Base-by-base conservation (phyloP, 2,329 filamentous ascomycete species). In the Beauveria sp. region DNA sequence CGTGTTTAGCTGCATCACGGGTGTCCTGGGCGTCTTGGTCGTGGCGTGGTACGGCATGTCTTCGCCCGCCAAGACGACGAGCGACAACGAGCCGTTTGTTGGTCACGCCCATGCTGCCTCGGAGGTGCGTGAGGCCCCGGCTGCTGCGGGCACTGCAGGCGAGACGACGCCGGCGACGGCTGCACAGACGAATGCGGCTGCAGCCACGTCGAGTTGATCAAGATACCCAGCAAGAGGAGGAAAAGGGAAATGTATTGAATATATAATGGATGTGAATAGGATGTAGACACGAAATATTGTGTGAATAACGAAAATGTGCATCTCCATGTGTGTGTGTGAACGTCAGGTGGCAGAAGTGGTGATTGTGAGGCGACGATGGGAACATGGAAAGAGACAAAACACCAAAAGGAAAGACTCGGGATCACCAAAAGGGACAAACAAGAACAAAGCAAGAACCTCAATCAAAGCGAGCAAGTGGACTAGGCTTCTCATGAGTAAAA, bases 1-100 rank as follows among this genome's bases (percentile, higher is more conserved):
- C 66, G 86, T 87, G 2, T 90, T 93, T 69, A 90, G 87, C 68
- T 83, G 82, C 64, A 64, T 92, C 3, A 81, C 81, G 18, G 91
- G 89, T 2, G 76, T 92, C 54, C 66, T 90, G 7, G 90, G 90
- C 9, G 79, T 92, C 66, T 79, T 74, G 0, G 82, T 84, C 14
- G 85, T 94, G 60, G 80, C 79, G 1, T 86, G 87, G 64, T 92
- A 89, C 72, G 87, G 85, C 2, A 70, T 83, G 62, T 76, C 72
- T 9, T 66, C 67, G 30, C 59, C 61, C 3, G 34, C 26, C 24
- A 62, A 59, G 50, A 26, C 40, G 24, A 3, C 28, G 26, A 28
- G 7, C 48, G 48, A 59, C 20, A 26, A 47, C 14, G 57, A 59
- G 28, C 48, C 48, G 1, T 41, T 54, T 9, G 50, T 46, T 20